Base-by-base conservation (phyloP, 2,329 filamentous ascomycete genomes). In the Aspergillus sp. region DNA sequence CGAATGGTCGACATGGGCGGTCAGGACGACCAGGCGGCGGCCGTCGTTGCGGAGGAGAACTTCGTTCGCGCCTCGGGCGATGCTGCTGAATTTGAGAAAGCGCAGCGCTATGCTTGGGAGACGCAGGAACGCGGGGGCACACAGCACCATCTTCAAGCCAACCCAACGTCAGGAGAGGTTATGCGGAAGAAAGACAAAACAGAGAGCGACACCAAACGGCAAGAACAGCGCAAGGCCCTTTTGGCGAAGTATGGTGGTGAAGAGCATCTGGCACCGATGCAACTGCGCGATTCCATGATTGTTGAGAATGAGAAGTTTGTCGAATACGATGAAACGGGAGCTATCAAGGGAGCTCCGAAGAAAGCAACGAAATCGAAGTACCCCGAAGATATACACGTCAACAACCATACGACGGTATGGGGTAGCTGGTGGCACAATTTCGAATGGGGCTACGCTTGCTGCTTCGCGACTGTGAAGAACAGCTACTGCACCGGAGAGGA, bases 351-450 rank as follows among this genome's bases (percentile, higher is more conserved):
- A n/a, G 77, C 77, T 15, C 79, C 80, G 1, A 82, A 80, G 55
- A 75, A 75, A 34, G 72, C 74, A 32, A 82, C 80, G 31, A 89
- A 83, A 57, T 93, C 86, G 25, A 96, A 95, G 56, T 98, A 98
- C 52, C 63, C 79, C 4, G 91, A 98, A 53, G 86, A 98, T 50
- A 71, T 95, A 1, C 66, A 82, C 33, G 74, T 82, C 56, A 89
- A 93, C 66, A 98, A 98, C 52, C 91, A 98, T 62, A 86, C 77
- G 3, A 80, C 82, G 0, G 80, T 94, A 3, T 98, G 86, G 84
- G 91, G 91, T 30, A 94, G 86, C 51, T 98, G 91, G 91, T 98
- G 91, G 91, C 75, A 78, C 33, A 79, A 85, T 52, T 96, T 95
- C 64, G 75, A 81, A 60, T 98, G 91, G 91, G 91, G 91, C 1